phyloP scores from a whole-genome alignment of 441 rosid genomes.

The Brassica hybrid region DNA sequence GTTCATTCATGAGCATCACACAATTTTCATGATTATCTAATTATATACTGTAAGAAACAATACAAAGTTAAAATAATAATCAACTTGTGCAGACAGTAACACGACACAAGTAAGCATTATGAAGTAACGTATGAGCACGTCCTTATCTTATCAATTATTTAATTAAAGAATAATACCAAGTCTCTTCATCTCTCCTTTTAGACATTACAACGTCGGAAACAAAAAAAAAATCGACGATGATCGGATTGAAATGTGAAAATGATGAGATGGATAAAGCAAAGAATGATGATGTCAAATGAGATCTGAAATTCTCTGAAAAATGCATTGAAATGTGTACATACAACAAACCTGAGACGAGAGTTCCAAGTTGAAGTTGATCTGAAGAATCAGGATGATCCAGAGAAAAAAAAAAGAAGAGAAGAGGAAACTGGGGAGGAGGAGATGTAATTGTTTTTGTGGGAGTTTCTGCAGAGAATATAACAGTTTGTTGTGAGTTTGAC shows the following conservation, averaged over 20 bases:
- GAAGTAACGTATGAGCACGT: conserved; percentile 38
- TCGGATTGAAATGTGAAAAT: too few species aligned
- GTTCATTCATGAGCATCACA: conserved; percentile 28
- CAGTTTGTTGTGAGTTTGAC: conserved; percentile 30
- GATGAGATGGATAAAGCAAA: conserved; percentile 13
- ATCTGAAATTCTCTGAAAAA: neutral
- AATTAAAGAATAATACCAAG: conserved; percentile 4
- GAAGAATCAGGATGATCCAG: conserved; percentile 13
- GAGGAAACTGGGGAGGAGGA: too few species aligned
- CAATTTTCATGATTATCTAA: neutral
- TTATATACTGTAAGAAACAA: neutral
- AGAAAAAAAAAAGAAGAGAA: neutral
- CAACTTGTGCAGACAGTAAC: conserved; percentile 9
- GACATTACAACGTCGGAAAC: too few species aligned
- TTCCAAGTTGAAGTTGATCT: conserved; percentile 31
- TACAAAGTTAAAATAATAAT: neutral
- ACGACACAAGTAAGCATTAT: conserved; percentile 19
- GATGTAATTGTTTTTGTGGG: neutral
- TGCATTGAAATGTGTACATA: conserved; percentile 12
- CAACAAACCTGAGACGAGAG: conserved; percentile 35
- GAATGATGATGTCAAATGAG: neutral
- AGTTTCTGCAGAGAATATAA: neutral
- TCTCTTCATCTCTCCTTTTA: conserved; percentile 4
- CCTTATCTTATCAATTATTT: conserved; percentile 12
- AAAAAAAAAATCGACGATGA: neutral